phyloP scores from a whole-genome alignment of 2,329 filamentous ascomycete species.

The Chrysoporthe deuterocubensis region DNA sequence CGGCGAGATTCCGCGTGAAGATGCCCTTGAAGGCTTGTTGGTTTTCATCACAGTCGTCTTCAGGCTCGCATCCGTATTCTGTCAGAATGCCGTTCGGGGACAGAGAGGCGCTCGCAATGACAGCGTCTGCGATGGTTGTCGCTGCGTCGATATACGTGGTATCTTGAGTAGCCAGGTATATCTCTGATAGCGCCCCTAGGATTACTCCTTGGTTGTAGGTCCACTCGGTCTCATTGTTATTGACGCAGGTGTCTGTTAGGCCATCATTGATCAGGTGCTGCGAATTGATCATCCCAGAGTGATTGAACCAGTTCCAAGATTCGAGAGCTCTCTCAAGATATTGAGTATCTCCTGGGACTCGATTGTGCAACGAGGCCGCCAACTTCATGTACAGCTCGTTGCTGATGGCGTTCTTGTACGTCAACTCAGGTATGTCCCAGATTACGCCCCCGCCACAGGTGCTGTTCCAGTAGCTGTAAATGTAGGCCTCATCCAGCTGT shows the following conservation, averaged over 20 bases:
- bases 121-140: constrained; percentile 54
- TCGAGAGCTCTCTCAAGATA: constrained; percentile 55
- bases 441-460: constrained; percentile 59
- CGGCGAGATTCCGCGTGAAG: constrained; percentile 67
- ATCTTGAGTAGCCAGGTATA: constrained; percentile 50
- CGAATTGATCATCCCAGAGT: constrained; percentile 55
- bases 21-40: constrained; percentile 71
- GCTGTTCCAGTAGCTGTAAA: constrained; percentile 53
- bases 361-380: constrained; percentile 57
- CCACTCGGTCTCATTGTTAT: constrained; percentile 55
- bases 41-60: constrained; percentile 54
- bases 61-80: constrained; percentile 49
- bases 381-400: constrained; percentile 63
- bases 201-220: constrained; percentile 65
- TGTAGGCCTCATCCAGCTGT: constrained; percentile 59
- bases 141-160: constrained; percentile 47
- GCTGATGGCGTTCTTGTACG: constrained; percentile 58
- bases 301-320: constrained; percentile 58
- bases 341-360: constrained; percentile 42
- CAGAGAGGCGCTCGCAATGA: constrained; percentile 43
- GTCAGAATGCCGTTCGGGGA: constrained; percentile 53
- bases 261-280: constrained; percentile 59
- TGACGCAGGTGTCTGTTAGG: constrained; percentile 51
- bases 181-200: constrained; percentile 58
- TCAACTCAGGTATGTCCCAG: constrained; percentile 56